A percentile compares a stretch with the other conserved stretches of the same genome.
Conservation (phyloP, 495 filamentous ascomycete species). For the Daldinia loculata region DNA sequence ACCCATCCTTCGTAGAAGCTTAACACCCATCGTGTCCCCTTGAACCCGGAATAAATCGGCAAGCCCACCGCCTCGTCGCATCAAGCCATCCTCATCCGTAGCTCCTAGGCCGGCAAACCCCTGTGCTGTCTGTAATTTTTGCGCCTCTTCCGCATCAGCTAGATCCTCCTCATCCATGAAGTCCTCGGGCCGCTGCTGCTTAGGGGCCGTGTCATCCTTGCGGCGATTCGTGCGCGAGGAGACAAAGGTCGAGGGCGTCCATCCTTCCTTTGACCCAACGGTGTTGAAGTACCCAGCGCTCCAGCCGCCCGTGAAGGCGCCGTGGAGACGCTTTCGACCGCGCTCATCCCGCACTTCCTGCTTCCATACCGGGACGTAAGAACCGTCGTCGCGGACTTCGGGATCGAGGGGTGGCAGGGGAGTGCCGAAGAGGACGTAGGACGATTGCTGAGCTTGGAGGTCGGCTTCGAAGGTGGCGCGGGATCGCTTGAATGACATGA, state of each 20-base stretch:
- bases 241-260: slow-evolving; percentile 89
- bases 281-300: slow-evolving; percentile 99
- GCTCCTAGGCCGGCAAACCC: slow-evolving; percentile 81
- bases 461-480: slow-evolving; percentile 82
- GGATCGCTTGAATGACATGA: slow-evolving; percentile 82
- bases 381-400: slow-evolving; percentile 86
- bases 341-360: slow-evolving; percentile 96
- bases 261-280: slow-evolving; percentile 97
- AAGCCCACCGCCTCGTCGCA: slow-evolving; percentile 61
- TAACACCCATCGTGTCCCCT: slow-evolving; percentile 90
- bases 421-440: slow-evolving; percentile 86
- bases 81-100: slow-evolving; percentile 62
- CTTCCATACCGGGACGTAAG: slow-evolving; percentile 94
- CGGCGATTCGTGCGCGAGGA: slow-evolving; percentile 84
- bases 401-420: slow-evolving; percentile 83
- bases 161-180: slow-evolving; percentile 99
- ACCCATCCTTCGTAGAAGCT: slow-evolving; percentile 90
- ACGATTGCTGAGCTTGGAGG: slow-evolving; percentile 73
- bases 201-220: slow-evolving; percentile 65
- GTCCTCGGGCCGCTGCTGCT: slow-evolving; percentile 79
- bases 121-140: slow-evolving; percentile 72
- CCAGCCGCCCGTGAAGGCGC: slow-evolving; percentile 95
- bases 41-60: slow-evolving; percentile 77
- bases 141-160: slow-evolving; percentile 82
- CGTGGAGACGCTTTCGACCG: slow-evolving; percentile 90